Evolutionary conservation across 2,329 filamentous ascomycete species (phyloP).

Genomic region (Fusarium lyarnte): DNA sequence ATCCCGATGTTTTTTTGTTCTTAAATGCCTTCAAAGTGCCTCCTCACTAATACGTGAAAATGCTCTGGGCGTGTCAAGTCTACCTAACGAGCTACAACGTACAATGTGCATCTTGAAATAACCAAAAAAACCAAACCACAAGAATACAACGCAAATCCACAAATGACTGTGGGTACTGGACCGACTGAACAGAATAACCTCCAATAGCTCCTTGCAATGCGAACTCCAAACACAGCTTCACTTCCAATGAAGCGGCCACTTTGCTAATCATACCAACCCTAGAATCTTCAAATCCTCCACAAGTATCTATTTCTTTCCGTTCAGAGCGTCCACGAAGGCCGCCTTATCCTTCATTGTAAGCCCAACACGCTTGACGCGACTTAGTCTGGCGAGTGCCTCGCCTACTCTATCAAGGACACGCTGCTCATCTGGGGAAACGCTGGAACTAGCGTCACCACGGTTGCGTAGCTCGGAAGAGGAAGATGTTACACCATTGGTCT

Average conservation of each 20-base stretch:
- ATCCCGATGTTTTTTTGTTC: constrained; percentile 26
- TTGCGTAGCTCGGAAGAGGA: constrained; percentile 42
- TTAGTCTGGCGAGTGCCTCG: constrained; percentile 86
- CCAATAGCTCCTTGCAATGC: constrained; percentile 41
- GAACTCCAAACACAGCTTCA: constrained; percentile 14
- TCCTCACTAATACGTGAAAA: background rate
- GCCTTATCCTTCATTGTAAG: constrained; percentile 85
- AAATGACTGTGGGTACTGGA: constrained; percentile 22
- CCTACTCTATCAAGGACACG: constrained; percentile 79
- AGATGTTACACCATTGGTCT: constrained; percentile 48
- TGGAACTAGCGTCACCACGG: constrained; percentile 45
- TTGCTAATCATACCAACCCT: background rate
- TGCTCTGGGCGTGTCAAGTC: constrained; percentile 8
- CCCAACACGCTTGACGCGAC: constrained; percentile 88
- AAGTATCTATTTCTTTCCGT: constrained; percentile 47
- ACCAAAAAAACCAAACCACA: background rate
- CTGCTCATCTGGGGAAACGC: constrained; percentile 67
- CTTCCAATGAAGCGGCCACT: background rate
- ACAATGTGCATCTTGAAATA: background rate
- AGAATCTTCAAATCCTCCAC: background rate
- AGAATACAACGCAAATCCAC: constrained; percentile 5
- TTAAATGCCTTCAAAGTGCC: background rate
- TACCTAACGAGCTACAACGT: constrained; percentile 16
- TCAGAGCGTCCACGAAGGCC: constrained; percentile 79
- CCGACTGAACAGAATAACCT: constrained; percentile 19